Conservation (phyloP, 208 protist genomes). For the Vickermania spadyakhi region DNA sequence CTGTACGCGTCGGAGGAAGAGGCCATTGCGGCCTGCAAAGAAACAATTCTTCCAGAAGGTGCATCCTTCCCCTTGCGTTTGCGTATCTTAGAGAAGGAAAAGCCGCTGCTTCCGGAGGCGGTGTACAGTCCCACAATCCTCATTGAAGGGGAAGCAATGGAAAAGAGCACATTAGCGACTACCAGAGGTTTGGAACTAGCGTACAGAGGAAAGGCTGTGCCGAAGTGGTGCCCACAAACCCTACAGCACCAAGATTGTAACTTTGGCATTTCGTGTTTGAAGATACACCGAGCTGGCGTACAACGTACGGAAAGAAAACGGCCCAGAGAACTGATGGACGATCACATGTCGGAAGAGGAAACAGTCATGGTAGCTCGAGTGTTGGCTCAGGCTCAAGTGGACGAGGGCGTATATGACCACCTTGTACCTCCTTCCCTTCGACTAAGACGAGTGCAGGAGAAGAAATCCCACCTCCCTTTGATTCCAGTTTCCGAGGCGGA, state of each 20-base stretch:
- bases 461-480: slow-evolving; percentile 26
- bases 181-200: slow-evolving; percentile 71
- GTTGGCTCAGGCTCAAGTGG: slow-evolving; percentile 8
- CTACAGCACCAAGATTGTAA: slow-evolving; percentile 47
- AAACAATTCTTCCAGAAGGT: slow-evolving; percentile 30
- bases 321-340: slow-evolving; percentile 23
- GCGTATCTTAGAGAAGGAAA: slow-evolving; percentile 65
- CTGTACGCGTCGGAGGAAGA: slow-evolving; percentile 79
- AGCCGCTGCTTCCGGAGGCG: slow-evolving; percentile 47
- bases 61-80: slow-evolving; percentile 41
- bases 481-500: slow-evolving; percentile 8
- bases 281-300: slow-evolving; percentile 36
- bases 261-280: slow-evolving; percentile 60
- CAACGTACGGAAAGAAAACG: slow-evolving; percentile 73
- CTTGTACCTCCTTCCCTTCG: slow-evolving; percentile 13
- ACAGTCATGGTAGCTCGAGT: slow-evolving; percentile 13
- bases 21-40: slow-evolving; percentile 72
- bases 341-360: slow-evolving; percentile 26
- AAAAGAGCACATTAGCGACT: slow-evolving; percentile 46
- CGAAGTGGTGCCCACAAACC: slow-evolving; percentile 69
- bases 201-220: slow-evolving; percentile 50
- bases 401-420: slow-evolving; percentile 13
- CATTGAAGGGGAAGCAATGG: slow-evolving; percentile 54
- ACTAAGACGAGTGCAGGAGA: too few relatives aligned
- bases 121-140: slow-evolving; percentile 68